Base-by-base conservation (phyloP, 2,329 filamentous ascomycete genomes). In the Rasamsonia emersonii region DNA sequence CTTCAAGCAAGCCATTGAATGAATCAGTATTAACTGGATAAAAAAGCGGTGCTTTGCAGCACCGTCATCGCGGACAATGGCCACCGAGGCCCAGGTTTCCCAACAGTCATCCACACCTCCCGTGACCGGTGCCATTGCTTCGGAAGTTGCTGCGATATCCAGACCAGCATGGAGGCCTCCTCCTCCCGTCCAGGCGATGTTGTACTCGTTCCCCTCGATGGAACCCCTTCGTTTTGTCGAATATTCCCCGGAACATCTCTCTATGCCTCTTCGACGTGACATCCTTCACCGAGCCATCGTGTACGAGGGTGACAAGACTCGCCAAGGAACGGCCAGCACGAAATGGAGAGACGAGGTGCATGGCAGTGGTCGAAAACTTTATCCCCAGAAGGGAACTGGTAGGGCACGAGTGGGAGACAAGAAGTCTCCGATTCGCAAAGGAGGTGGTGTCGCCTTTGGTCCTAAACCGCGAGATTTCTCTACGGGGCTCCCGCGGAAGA, bases 381-480 rank as follows among this genome's bases (percentile, higher is more conserved):
- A 77, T 13, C 79, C 77, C 10, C 91, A 98, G 56, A 98, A 98
- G 64, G 91, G 91, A 36, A 75, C 71, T 3, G 91, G 91, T 36
- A 61, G 57, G 21, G 86, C 91, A 30, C 86, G 91, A 57, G 65
- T 82, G 3, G 89, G 91, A 41, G 74, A 78, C 53, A 80, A 73
- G 54, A 86, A 93, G 61, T 86, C 78, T 27, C 91, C 91, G 3
- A 74, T 93, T 58, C 64, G 86, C 24, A 71, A 72, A 40, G 91
- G 91, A 43, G 91, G 91, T 60, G 89, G 86, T 61, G 89, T 93
- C 47, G 69, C 78, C 1, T 85, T 86, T 51, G 91, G 91, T n/a
- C 91, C 91, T 17, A 79, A 88, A 48, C 88, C 88, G 16, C 75
- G 91, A 56, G 86, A 96, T 64, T 98, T 98, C 54, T 75, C 76